Conservation (phyloP, 148 eudicot species). For the Rhododendron henanense region DNA sequence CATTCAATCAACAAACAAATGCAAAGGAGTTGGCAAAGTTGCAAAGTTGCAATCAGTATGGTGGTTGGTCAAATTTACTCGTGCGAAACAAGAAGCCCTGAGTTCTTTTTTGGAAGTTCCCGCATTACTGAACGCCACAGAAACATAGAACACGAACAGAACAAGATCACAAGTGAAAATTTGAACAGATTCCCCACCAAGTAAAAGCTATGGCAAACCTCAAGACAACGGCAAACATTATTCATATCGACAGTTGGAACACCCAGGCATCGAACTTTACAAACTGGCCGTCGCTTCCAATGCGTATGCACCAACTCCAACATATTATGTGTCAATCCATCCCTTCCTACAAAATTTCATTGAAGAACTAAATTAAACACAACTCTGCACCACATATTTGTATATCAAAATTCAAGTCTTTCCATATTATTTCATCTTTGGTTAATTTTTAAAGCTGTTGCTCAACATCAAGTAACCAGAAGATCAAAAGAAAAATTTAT, state of each 20-base stretch:
- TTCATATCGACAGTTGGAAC: constrained; percentile 97
- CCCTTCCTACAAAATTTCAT: constrained; percentile 60
- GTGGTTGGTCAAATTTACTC: background rate
- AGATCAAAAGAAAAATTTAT: background rate
- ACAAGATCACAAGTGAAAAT: background rate
- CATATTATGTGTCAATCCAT: constrained; percentile 97
- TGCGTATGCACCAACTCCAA: constrained; percentile 87
- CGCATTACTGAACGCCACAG: background rate
- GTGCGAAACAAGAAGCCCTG: background rate
- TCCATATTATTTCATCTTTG: background rate
- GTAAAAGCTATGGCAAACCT: constrained; percentile 41
- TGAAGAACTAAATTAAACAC: background rate
- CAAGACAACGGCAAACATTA: constrained; percentile 79
- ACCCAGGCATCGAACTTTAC: constrained; percentile 94
- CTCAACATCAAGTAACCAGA: background rate
- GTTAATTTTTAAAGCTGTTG: background rate
- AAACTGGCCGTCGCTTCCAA: constrained; percentile 77
- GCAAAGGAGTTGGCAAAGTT: background rate
- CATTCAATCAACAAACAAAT: background rate
- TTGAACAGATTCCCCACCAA: background rate
- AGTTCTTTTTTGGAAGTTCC: background rate
- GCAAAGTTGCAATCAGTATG: background rate
- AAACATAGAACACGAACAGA: background rate
- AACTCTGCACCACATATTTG: background rate
- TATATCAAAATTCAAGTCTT: background rate